phyloP scores from a whole-genome alignment of 2,329 filamentous ascomycete genomes.

The Sarocladiaceae sp. region DNA sequence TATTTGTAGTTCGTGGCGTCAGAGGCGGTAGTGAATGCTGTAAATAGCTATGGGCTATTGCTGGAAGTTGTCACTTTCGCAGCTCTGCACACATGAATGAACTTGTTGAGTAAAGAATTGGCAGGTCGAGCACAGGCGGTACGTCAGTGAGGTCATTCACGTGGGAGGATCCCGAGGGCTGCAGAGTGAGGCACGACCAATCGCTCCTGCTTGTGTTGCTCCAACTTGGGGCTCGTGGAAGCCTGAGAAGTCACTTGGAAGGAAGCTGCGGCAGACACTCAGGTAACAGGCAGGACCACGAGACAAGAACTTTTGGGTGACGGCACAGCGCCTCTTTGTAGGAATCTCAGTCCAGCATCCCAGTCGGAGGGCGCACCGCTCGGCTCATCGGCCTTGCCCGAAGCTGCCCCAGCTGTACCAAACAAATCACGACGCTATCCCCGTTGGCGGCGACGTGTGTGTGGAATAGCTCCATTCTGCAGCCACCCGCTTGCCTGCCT shows the following conservation, averaged over 20 bases:
- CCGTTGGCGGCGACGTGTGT: too few species aligned
- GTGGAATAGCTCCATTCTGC: not conserved
- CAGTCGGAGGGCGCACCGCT: not conserved
- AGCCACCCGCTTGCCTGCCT: not conserved
- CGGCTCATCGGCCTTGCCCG: not conserved
- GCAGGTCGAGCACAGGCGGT: not conserved
- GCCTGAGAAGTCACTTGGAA: too few species aligned
- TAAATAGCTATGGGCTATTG: too few species aligned
- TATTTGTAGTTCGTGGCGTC: too few species aligned
- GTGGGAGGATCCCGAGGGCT: not conserved
- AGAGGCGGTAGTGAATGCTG: too few species aligned
- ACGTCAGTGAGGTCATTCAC: not conserved
- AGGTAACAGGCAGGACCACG: too few species aligned
- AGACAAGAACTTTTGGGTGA: not conserved
- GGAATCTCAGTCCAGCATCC: too few species aligned
- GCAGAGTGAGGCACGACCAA: not conserved
- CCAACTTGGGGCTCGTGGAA: not conserved
- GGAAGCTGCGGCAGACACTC: too few species aligned
- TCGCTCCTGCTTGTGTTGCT: not conserved
- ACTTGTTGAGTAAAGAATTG: too few species aligned
- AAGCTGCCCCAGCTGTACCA: not conserved
- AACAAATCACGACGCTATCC: not conserved
- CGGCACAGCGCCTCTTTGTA: conserved; percentile 1
- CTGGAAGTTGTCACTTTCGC: too few species aligned
- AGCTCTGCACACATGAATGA: too few species aligned